Evolutionary conservation across 805 yeast genomes (phyloP).

Genomic region (Metahyphopichia silvanorum): DNA sequence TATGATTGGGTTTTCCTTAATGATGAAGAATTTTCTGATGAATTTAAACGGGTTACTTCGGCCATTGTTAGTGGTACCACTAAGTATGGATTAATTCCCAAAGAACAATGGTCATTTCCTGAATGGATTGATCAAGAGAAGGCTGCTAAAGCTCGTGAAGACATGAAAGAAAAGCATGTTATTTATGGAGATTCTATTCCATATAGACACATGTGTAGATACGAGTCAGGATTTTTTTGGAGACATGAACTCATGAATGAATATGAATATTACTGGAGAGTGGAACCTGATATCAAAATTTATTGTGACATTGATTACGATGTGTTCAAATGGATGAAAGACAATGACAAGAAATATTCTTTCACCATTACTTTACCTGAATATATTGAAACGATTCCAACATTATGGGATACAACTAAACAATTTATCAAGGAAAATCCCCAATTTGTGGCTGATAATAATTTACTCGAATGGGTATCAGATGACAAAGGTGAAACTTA

Average conservation of each 20-base stretch:
- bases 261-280: slow-evolving; percentile 94
- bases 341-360: slow-evolving; percentile 76
- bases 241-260: slow-evolving; percentile 69
- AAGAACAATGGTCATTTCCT: slow-evolving; percentile 86
- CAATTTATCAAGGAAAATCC: slow-evolving; percentile 63
- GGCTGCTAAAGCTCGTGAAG: slow-evolving; percentile 61
- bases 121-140: slow-evolving; percentile 73
- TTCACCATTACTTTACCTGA: slow-evolving; percentile 83
- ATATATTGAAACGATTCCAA: slow-evolving; percentile 79
- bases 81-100: slow-evolving; percentile 76
- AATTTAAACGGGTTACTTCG: slow-evolving; percentile 66
- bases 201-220: slow-evolving; percentile 92
- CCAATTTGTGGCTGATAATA: slow-evolving; percentile 57
- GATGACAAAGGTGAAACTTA: slow-evolving; percentile 66
- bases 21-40: slow-evolving; percentile 80
- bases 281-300: slow-evolving; percentile 80
- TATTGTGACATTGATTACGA: slow-evolving; percentile 85
- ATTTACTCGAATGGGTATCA: slow-evolving; percentile 66
- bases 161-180: slow-evolving; percentile 52
- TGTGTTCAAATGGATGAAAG: slow-evolving; percentile 78
- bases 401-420: slow-evolving; percentile 76
- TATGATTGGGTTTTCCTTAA: slow-evolving; percentile 97
- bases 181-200: slow-evolving; percentile 74
- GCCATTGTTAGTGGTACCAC: slow-evolving; percentile 74
- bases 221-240: slow-evolving; percentile 86